These are phyloP conservation scores for Spergularia bocconei DNA, from an alignment of 148 eudicot genomes.

Conservation along the genomic window DNA sequence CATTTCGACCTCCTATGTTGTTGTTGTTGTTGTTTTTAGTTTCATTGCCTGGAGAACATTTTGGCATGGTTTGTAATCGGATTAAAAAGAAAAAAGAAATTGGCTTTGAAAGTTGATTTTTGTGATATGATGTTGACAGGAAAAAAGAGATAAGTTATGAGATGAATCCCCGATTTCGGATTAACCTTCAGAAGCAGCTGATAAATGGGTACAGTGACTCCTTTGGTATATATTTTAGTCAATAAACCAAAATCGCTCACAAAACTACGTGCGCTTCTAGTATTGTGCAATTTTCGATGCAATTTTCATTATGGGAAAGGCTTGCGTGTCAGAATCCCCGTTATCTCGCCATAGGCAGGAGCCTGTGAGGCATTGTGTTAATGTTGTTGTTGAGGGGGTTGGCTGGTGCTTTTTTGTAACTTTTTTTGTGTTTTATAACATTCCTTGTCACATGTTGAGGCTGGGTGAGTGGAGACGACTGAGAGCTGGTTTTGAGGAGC, in stretches of 20 bases:
- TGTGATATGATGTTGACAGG: conserved; percentile 41
- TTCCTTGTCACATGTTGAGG: neutral
- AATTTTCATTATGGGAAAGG: too few species aligned
- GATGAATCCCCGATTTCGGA: conserved; percentile 67
- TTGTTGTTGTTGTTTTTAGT: neutral
- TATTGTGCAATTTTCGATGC: too few species aligned
- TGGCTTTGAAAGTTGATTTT: conserved; percentile 7
- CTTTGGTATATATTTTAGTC: neutral
- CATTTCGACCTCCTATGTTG: neutral
- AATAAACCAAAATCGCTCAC: neutral
- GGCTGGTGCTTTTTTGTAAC: neutral
- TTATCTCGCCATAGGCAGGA: too few species aligned
- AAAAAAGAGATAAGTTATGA: conserved; percentile 72
- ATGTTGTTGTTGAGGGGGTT: neutral
- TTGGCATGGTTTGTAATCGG: neutral
- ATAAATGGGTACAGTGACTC: conserved; percentile 57
- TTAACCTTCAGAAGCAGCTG: conserved; percentile 80
- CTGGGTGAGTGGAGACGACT: conserved; percentile 4
- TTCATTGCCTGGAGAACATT: neutral
- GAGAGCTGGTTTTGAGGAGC: neutral
- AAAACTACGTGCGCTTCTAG: too few species aligned
- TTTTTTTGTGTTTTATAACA: neutral
- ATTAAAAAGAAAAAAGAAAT: neutral
- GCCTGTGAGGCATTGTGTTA: too few species aligned
- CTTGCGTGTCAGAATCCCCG: too few species aligned